Base-by-base conservation (phyloP, 352 stramenopile genomes). In the Pythium apleroticum region DNA sequence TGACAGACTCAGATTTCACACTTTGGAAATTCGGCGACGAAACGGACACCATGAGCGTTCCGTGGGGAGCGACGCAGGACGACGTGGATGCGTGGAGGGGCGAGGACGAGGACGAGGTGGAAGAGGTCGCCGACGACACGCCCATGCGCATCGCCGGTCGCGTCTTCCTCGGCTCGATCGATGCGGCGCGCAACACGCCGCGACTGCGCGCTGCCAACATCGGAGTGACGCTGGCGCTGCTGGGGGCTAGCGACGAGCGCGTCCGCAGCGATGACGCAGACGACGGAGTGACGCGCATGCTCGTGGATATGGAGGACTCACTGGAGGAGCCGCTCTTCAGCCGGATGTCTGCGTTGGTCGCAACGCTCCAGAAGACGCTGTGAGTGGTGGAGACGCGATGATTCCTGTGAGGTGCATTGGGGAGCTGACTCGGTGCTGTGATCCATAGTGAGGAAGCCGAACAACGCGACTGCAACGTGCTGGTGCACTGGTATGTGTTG, bases 131-230 rank as follows among this genome's bases (percentile, higher is more conserved):
- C 20, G 84, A 93, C 53, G 76, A 93, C 50, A 55, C 72, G 49
- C 80, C 84, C 30, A 88, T 90, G 80, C 72, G 58, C 45, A 74
- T 91, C 33, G 52, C 35, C 9, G 61, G 57, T 0, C 65, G 77
- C 1, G 57, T 91, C 17, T 90, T 81, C 55, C 52, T 93, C 6
- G 81, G 84, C 10, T 89, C 84, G 2, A 84, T 93, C 28, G 84
- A 93, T 55, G 84, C 84, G 4, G 80, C 81, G 52, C 67, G 57
- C 53, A 93, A 93, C 57, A 14, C 7, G 22, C 7, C 0, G 81
- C 72, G 43, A 63, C 91, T 31, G 20, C 55, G 61, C 14, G 41
- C 53, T 48, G 63, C 71, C 37, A 71, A 72, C 46, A 79, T 93
- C 45, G 59, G 69, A n/a, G 68, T 68, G 17, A 59, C 71, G 3